Evolutionary conservation across 139 green algal species (phyloP).

Genomic region (Coelastrella sp.): DNA sequence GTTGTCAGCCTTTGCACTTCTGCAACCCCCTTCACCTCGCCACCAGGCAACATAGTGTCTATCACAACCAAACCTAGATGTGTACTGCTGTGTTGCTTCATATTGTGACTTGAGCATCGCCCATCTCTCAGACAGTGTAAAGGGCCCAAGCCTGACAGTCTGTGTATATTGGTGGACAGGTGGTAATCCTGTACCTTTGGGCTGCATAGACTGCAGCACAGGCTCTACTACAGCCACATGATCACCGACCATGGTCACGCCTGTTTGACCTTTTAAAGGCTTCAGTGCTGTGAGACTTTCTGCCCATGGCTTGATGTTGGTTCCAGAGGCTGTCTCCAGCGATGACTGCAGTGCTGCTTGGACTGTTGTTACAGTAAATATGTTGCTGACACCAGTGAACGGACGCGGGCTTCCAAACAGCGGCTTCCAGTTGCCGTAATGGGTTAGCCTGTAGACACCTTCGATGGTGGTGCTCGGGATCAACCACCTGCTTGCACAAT

Average conservation of each 20-base stretch:
- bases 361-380: background rate
- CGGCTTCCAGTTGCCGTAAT: constrained; percentile 12
- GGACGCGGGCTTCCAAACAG: background rate
- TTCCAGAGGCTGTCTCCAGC: background rate
- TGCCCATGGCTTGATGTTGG: too few relatives aligned
- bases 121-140: background rate
- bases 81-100: background rate
- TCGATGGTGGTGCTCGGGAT: background rate
- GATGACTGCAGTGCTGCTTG: background rate
- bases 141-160: background rate
- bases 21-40: background rate
- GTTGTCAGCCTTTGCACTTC: background rate
- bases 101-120: background rate
- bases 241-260: background rate
- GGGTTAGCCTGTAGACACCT: constrained; percentile 7
- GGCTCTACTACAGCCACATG: background rate
- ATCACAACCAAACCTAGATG: background rate
- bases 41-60: background rate
- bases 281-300: background rate
- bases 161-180: background rate
- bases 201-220: background rate
- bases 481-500: background rate
- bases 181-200: background rate
- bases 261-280: background rate
- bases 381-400: constrained; percentile 15